Evolutionary conservation across 768 basidiomycete species (phyloP).

Genomic region (Auricularia auricula-judae): DNA sequence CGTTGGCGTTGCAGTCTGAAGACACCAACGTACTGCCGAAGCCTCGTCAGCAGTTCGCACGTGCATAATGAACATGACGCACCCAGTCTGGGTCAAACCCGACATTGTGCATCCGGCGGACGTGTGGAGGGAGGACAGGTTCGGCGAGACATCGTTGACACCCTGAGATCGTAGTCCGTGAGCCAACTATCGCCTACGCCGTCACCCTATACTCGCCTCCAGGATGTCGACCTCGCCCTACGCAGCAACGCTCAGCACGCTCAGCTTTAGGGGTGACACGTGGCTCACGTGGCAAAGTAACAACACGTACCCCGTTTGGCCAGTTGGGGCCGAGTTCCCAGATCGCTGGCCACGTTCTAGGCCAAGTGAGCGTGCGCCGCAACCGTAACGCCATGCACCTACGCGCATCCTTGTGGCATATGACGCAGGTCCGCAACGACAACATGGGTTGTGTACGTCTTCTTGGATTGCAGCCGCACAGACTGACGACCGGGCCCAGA

Average conservation of each 20-base stretch:
- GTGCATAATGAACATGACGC: not conserved
- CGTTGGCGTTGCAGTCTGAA: conserved; percentile 39
- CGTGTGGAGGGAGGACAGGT: conserved; percentile 48
- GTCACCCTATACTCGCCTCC: not conserved
- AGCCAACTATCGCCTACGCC: not conserved
- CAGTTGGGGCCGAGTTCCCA: conserved; percentile 27
- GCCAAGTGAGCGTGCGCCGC: not conserved
- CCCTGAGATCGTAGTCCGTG: conserved; percentile 19
- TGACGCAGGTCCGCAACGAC: conserved; percentile 45
- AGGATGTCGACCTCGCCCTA: conserved; percentile 5
- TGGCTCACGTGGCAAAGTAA: too few species aligned
- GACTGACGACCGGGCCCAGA: conserved; percentile 47
- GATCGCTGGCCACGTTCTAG: conserved; percentile 39
- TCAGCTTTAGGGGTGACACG: too few species aligned
- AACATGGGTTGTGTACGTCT: conserved; percentile 40
- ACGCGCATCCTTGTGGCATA: conserved; percentile 54
- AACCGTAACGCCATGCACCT: conserved; percentile 12
- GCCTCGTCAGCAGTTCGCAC: not conserved
- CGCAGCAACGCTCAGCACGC: too few species aligned
- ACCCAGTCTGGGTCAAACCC: not conserved
- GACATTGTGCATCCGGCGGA: conserved; percentile 6
- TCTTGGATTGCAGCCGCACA: conserved; percentile 43
- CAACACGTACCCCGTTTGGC: conserved; percentile 28
- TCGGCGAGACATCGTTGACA: conserved; percentile 43
- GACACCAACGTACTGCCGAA: conserved; percentile 22